phyloP scores from a whole-genome alignment of 2,329 filamentous ascomycete genomes.

The Cladorrhinum sp. region DNA sequence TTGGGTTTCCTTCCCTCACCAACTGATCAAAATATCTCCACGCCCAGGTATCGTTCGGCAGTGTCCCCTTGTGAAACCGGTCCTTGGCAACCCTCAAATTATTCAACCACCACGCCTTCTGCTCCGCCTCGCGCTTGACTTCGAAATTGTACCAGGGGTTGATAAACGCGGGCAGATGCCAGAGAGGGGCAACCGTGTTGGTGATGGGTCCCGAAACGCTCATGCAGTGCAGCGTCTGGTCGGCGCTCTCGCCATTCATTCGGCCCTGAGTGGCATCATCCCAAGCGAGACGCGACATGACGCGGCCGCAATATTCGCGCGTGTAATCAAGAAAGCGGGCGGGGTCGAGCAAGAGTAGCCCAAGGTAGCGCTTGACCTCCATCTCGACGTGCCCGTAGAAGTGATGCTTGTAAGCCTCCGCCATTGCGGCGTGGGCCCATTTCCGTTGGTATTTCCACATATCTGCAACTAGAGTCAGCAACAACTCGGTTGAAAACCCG shows the following conservation, averaged over 20 bases:
- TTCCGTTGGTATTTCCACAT: conserved; percentile 48
- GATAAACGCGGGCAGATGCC: conserved; percentile 41
- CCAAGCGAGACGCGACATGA: conserved; percentile 50
- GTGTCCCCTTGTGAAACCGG: conserved; percentile 38
- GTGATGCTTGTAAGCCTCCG: conserved; percentile 35
- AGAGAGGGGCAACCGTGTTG: conserved; percentile 49
- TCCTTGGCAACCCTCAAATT: conserved; percentile 42
- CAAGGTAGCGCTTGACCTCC: conserved; percentile 45
- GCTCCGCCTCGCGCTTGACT: conserved; percentile 40
- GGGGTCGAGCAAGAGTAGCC: conserved; percentile 46
- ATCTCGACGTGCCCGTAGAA: conserved; percentile 49
- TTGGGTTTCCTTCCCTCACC: conserved; percentile 37
- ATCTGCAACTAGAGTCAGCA: conserved; percentile 32
- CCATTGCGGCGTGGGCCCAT: conserved; percentile 49
- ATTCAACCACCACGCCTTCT: conserved; percentile 46
- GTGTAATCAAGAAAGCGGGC: conserved; percentile 44
- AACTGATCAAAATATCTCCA: conserved; percentile 48
- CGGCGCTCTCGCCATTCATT: conserved; percentile 45
- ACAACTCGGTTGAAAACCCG: conserved; percentile 6
- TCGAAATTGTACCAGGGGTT: conserved; percentile 51
- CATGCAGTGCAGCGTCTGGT: conserved; percentile 48
- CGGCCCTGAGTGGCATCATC: conserved; percentile 47
- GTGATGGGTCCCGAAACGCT: conserved; percentile 50
- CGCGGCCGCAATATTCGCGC: conserved; percentile 48
- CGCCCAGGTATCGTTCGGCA: conserved; percentile 46